phyloP scores from a whole-genome alignment of 331 rosid genomes.

The Rosa hybrid region DNA sequence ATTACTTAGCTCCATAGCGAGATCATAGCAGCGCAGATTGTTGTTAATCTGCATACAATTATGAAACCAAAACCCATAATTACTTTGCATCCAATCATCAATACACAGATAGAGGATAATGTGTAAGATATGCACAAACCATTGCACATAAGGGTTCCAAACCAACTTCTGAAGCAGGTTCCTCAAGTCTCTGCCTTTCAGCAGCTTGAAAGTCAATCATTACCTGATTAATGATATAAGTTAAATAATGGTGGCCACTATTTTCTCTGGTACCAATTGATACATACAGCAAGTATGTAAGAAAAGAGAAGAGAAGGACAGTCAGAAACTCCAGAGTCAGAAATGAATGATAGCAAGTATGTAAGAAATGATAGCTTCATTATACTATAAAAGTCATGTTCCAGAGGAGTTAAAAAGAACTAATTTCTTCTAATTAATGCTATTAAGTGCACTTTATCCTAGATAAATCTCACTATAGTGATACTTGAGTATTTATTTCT shows the following conservation, averaged over 20 bases:
- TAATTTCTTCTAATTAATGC: neutral
- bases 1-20: conserved; percentile 92
- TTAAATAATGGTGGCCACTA: neutral
- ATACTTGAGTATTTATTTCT: conserved; percentile 1
- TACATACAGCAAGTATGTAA: neutral
- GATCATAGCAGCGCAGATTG: conserved; percentile 96
- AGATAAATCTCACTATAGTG: neutral
- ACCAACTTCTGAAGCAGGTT: conserved; percentile 96
- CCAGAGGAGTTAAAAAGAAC: neutral
- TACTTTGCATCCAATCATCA: conserved; percentile 24
- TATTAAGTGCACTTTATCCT: neutral
- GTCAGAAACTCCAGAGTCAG: no score
- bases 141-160: conserved; percentile 87
- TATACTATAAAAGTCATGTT: no score
- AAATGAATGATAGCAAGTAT: no score
- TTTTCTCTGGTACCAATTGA: neutral
- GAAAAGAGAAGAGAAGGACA: neutral
- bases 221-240: conserved; percentile 48
- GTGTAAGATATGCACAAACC: conserved; percentile 50
- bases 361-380: neutral
- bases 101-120: conserved; percentile 10
- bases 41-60: conserved; percentile 71
- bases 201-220: conserved; percentile 99
- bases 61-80: neutral
- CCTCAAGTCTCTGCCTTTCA: conserved; percentile 81